phyloP scores from a whole-genome alignment of 1,284 basidiomycete genomes.

The Marasmius fiardii region DNA sequence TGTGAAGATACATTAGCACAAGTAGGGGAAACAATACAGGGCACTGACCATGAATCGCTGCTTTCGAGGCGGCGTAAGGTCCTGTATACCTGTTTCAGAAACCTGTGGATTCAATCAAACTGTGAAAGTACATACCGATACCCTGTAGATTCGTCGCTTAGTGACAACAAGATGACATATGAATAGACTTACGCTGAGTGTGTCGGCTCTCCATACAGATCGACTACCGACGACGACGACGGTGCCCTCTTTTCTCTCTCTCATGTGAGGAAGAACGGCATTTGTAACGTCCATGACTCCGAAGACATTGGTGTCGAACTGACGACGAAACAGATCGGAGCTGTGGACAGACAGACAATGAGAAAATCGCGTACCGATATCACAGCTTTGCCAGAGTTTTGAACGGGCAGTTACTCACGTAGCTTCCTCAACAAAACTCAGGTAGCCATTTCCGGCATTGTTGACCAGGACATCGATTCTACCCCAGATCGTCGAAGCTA shows the following conservation, averaged over 20 bases:
- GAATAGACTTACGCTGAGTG: slow-evolving; percentile 6
- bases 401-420: slow-evolving; percentile 23
- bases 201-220: slow-evolving; percentile 25
- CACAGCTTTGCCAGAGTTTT: no score
- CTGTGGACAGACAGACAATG: slow-evolving; percentile 5
- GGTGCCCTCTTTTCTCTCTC: slow-evolving; percentile 24
- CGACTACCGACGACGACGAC: slow-evolving; percentile 32
- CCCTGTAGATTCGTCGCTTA: not conserved
- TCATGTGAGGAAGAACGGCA: slow-evolving; percentile 29
- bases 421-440: slow-evolving; percentile 27
- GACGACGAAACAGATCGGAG: slow-evolving; percentile 20
- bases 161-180: not conserved
- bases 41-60: slow-evolving; percentile 26
- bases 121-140: not conserved
- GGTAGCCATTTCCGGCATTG: slow-evolving; percentile 27
- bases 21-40: not conserved
- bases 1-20: slow-evolving; percentile 5
- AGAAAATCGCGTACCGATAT: not conserved
- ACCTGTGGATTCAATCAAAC: not conserved
- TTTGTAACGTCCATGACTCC: slow-evolving; percentile 27
- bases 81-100: slow-evolving; percentile 13
- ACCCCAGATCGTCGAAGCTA: slow-evolving; percentile 25
- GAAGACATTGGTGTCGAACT: slow-evolving; percentile 29
- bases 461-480: slow-evolving; percentile 34
- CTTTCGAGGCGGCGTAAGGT: slow-evolving; percentile 30